These are phyloP conservation scores for Solanum bulbocastanum DNA, from an alignment of 257 asterid genomes.

Conservation along the genomic window DNA sequence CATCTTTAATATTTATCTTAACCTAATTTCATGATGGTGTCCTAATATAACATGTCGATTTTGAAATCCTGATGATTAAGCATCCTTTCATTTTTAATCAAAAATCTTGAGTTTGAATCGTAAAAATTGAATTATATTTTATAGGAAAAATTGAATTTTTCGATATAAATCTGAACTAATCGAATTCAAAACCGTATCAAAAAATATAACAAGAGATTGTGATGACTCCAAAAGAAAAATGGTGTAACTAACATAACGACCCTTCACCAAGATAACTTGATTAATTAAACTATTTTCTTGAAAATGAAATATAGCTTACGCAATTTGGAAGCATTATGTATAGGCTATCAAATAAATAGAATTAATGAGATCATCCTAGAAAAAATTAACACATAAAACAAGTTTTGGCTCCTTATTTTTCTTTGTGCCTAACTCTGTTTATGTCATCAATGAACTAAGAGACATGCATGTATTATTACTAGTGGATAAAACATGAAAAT, in stretches of 20 bases:
- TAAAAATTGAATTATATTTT: neutral
- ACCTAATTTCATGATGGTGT: neutral
- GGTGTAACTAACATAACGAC: slow-evolving; percentile 16
- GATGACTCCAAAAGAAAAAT: neutral
- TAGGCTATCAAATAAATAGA: neutral
- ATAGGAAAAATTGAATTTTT: accelerated
- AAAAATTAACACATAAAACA: slow-evolving; percentile 2
- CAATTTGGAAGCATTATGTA: neutral
- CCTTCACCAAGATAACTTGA: neutral
- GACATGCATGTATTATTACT: slow-evolving; percentile 5
- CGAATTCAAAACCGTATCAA: accelerated
- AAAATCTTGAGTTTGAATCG: accelerated
- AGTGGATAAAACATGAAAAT: slow-evolving; percentile 1
- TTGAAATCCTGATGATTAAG: neutral
- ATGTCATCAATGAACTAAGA: neutral
- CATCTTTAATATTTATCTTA: neutral
- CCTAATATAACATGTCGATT: neutral
- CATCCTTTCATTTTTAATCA: neutral
- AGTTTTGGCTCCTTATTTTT: neutral
- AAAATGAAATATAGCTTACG: neutral
- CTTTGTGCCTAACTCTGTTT: neutral
- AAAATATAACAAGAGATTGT: neutral
- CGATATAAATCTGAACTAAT: accelerated
- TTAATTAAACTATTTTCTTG: neutral
- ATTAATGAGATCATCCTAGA: neutral